Evolutionary conservation across 1,284 basidiomycete genomes (phyloP).

Genomic region (Sanguinoderma infundibulare): DNA sequence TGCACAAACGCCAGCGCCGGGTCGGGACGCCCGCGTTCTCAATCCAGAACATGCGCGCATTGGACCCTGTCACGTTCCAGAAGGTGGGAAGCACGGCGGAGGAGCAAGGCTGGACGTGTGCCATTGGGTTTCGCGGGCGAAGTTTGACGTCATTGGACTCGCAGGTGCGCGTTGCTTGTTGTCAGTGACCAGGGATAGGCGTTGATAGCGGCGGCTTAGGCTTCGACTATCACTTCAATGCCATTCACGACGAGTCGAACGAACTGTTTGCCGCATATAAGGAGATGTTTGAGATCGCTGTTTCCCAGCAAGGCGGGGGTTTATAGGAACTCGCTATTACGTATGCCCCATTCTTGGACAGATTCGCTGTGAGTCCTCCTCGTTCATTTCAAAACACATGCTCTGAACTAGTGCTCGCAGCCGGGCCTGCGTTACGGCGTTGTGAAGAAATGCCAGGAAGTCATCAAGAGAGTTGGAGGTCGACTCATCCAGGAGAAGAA

Average conservation of each 20-base stretch:
- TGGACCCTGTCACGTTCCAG: constrained; percentile 71
- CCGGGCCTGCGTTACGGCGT: constrained; percentile 17
- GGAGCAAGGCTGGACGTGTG: constrained; percentile 60
- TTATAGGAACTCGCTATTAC: constrained; percentile 54
- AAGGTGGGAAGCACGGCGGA: constrained; percentile 47
- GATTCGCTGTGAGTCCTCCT: constrained; percentile 36
- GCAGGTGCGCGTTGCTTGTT: constrained; percentile 50
- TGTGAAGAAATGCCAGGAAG: constrained; percentile 57
- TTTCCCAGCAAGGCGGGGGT: constrained; percentile 55
- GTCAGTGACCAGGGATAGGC: background rate
- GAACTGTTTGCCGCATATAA: constrained; percentile 78
- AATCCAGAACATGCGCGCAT: constrained; percentile 68
- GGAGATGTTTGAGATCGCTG: constrained; percentile 77
- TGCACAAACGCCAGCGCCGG: constrained; percentile 76
- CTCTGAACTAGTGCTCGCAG: background rate
- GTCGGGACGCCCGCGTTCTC: constrained; percentile 81
- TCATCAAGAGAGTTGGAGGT: constrained; percentile 71
- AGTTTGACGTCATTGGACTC: constrained; percentile 81
- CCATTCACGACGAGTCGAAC: constrained; percentile 75
- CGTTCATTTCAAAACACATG: background rate
- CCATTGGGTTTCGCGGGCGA: constrained; percentile 76
- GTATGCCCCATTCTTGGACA: constrained; percentile 63
- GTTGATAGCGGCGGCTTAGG: constrained; percentile 45
- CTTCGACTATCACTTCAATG: constrained; percentile 80
- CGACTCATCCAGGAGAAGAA: constrained; percentile 75